A percentile compares a stretch with the other conserved stretches of the same genome.
These are phyloP conservation scores for Serendipita sp. DNA, from an alignment of 1,284 basidiomycete species.

Conservation along the genomic window DNA sequence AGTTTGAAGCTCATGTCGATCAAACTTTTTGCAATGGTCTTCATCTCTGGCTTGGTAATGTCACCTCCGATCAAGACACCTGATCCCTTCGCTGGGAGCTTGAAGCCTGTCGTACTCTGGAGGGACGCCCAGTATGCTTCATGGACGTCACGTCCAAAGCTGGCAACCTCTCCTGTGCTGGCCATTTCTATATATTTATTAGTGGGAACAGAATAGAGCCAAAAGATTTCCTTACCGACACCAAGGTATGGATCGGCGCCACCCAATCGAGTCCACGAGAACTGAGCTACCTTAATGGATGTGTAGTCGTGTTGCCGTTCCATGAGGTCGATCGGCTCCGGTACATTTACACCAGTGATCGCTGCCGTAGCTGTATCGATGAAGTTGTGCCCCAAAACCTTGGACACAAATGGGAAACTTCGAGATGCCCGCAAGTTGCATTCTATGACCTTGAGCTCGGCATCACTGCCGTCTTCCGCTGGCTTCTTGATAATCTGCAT, in stretches of 20 bases:
- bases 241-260: slow-evolving; percentile 96
- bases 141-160: slow-evolving; percentile 85
- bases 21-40: slow-evolving; percentile 61
- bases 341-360: slow-evolving; percentile 81
- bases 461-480: slow-evolving; percentile 39
- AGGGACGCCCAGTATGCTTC: slow-evolving; percentile 95
- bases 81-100: slow-evolving; percentile 63
- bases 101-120: slow-evolving; percentile 83
- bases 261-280: slow-evolving; percentile 91
- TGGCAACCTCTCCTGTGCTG: slow-evolving; percentile 96
- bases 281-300: slow-evolving; percentile 96
- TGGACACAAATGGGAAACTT: slow-evolving; percentile 98
- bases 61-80: slow-evolving; percentile 86
- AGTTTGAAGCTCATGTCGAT: slow-evolving; percentile 80
- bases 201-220: slow-evolving; percentile 2
- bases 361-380: slow-evolving; percentile 90
- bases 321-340: slow-evolving; percentile 91
- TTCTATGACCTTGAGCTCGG: slow-evolving; percentile 91
- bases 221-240: slow-evolving; percentile 50
- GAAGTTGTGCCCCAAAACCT: slow-evolving; percentile 94
- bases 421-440: slow-evolving; percentile 96
- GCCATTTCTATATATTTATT: slow-evolving; percentile 68
- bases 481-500: slow-evolving; percentile 98
- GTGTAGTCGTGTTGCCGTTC: slow-evolving; percentile 80
- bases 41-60: slow-evolving; percentile 68